These are phyloP conservation scores for Gigaspora rosea DNA, from an alignment of 192 early-diverging fungal species.

Conservation along the genomic window DNA sequence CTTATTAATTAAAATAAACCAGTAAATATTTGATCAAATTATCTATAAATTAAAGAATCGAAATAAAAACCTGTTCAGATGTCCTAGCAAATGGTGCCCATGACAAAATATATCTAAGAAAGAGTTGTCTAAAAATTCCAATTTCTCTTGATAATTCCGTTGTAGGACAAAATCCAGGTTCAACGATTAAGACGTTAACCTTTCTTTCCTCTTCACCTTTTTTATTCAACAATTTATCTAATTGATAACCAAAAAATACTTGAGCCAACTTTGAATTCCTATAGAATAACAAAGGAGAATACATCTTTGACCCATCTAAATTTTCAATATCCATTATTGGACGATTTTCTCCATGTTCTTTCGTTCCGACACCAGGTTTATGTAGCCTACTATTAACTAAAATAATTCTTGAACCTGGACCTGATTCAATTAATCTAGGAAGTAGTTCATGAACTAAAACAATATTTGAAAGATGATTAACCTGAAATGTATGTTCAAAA, in stretches of 20 bases:
- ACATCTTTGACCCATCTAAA: conserved; percentile 33
- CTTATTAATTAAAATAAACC: conserved; percentile 2
- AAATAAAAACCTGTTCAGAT: conserved; percentile 9
- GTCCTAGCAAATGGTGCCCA: conserved; percentile 13
- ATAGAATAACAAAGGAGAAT: conserved; percentile 42
- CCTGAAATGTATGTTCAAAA: conserved; percentile 41
- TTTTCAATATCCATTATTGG: conserved; percentile 41
- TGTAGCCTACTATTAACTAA: conserved; percentile 44
- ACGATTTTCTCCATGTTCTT: conserved; percentile 21
- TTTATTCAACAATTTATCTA: conserved; percentile 10
- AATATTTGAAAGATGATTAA: conserved; percentile 44
- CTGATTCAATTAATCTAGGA: not conserved
- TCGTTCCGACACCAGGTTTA: conserved; percentile 34
- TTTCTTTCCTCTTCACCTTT: conserved; percentile 17
- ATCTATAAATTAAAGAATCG: not conserved
- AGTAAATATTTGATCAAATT: not conserved
- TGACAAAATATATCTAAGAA: conserved; percentile 15
- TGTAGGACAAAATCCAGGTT: conserved; percentile 12
- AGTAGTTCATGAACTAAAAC: conserved; percentile 35
- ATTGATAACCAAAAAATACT: conserved; percentile 28
- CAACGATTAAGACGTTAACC: not conserved
- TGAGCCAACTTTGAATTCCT: conserved; percentile 43
- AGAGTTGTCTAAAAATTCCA: not conserved
- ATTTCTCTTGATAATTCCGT: not conserved
- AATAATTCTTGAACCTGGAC: conserved; percentile 35